Conservation (phyloP, 2,329 filamentous ascomycete species). For the Aspergillus sp. region DNA sequence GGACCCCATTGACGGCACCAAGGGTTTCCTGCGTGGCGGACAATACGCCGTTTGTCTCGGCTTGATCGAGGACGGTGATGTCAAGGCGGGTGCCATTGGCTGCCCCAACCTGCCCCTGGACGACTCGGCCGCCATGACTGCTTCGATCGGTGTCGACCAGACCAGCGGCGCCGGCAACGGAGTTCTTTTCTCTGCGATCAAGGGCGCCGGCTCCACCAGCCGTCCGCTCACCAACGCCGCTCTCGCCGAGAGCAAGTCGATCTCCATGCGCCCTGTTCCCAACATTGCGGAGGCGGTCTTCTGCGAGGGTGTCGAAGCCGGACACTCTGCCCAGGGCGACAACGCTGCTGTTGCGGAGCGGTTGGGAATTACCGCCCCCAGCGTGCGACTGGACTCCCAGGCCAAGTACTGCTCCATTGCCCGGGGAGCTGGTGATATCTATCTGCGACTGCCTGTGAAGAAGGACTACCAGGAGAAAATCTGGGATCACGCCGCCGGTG, state of each 20-base stretch:
- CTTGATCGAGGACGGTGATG: constrained; percentile 87
- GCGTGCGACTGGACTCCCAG: constrained; percentile 95
- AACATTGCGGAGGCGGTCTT: constrained; percentile 82
- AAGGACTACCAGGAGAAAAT: constrained; percentile 97
- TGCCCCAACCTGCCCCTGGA: constrained; percentile 94
- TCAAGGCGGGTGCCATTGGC: constrained; percentile 90
- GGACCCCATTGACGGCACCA: constrained; percentile 96
- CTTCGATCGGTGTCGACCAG: constrained; percentile 71
- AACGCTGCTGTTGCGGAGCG: constrained; percentile 79
- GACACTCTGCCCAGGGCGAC: constrained; percentile 85
- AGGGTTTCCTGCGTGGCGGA: constrained; percentile 91
- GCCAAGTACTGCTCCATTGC: constrained; percentile 97
- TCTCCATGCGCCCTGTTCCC: constrained; percentile 74
- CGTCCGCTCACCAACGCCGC: constrained; percentile 63
- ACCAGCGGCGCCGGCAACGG: constrained; percentile 74
- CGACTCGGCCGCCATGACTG: constrained; percentile 68
- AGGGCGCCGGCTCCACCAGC: constrained; percentile 76
- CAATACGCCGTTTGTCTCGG: constrained; percentile 96
- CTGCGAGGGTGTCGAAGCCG: constrained; percentile 94
- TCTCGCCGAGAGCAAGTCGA: constrained; percentile 55
- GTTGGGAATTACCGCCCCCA: constrained; percentile 84
- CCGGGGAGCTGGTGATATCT: constrained; percentile 89
- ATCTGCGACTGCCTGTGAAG: constrained; percentile 81
- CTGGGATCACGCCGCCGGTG: constrained; percentile 96
- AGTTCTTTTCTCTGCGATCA: constrained; percentile 82